Evolutionary conservation across 129 eudicot genomes (phyloP).

Genomic region (Ambrosia trifida): DNA sequence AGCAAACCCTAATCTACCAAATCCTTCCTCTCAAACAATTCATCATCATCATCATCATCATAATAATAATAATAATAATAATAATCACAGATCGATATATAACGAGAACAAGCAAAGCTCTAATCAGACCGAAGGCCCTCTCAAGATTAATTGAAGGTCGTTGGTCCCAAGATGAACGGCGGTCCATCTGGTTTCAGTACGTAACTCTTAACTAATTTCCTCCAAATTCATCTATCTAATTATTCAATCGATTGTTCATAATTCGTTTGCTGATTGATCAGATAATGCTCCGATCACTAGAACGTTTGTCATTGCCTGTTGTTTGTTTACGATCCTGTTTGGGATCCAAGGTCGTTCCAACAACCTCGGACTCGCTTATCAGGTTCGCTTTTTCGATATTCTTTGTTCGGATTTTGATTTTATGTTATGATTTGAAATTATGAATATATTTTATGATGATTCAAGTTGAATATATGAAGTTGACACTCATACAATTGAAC

Average conservation of each 20-base stretch:
- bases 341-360: constrained; percentile 85
- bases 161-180: constrained; percentile 95
- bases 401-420: background rate
- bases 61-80: background rate
- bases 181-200: constrained; percentile 99
- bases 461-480: background rate
- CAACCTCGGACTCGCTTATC: constrained; percentile 73
- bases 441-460: background rate
- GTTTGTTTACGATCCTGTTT: constrained; percentile 71
- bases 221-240: background rate
- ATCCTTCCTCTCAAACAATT: constrained; percentile 1
- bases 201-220: constrained; percentile 24
- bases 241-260: constrained; percentile 1
- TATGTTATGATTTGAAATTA: background rate
- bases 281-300: constrained; percentile 98
- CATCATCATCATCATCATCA: constrained; percentile 1
- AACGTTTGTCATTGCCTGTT: constrained; percentile 62
- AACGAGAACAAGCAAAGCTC: constrained; percentile 18
- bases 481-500: too few relatives aligned
- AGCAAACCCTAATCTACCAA: constrained; percentile 40
- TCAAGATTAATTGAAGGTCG: constrained; percentile 36
- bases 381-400: constrained; percentile 42
- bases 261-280: constrained; percentile 32
- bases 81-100: constrained; percentile 20
- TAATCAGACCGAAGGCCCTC: constrained; percentile 8